These are phyloP conservation scores for Aegilops longissima DNA, from an alignment of 176 grass and related monocot species.

Conservation along the genomic window DNA sequence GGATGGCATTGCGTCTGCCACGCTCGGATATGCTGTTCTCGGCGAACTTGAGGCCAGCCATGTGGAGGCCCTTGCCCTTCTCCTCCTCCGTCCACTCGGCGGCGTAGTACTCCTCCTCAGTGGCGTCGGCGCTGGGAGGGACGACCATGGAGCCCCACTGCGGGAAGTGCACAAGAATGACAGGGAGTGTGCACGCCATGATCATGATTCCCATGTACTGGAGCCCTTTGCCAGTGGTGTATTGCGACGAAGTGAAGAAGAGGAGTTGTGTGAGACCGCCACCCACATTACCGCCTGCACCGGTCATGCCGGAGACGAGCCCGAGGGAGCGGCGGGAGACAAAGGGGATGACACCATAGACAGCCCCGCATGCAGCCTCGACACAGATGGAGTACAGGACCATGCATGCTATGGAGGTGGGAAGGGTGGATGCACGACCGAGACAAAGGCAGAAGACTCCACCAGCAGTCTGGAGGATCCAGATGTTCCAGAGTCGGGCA, in stretches of 20 bases:
- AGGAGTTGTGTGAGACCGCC: conserved; percentile 80
- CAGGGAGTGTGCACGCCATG: conserved; percentile 77
- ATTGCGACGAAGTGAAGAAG: conserved; percentile 70
- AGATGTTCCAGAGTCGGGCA: conserved; percentile 80
- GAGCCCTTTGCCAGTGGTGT: conserved; percentile 53
- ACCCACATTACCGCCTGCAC: neutral
- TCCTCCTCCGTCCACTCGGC: conserved; percentile 71
- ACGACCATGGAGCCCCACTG: conserved; percentile 91
- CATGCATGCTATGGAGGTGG: neutral
- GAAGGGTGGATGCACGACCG: neutral
- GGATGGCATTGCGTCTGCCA: conserved; percentile 34
- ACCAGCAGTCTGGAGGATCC: conserved; percentile 85
- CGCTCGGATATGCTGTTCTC: conserved; percentile 74
- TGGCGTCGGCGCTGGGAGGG: conserved; percentile 34
- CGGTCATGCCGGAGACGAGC: neutral
- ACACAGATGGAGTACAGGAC: neutral
- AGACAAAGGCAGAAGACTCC: conserved; percentile 27
- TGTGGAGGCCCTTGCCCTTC: conserved; percentile 52
- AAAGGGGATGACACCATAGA: neutral
- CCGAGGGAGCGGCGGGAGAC: conserved; percentile 4
- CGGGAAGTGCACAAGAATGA: conserved; percentile 66
- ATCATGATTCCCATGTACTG: conserved; percentile 88
- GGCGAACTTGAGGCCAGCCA: conserved; percentile 58
- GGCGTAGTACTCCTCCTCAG: conserved; percentile 64
- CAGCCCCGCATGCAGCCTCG: neutral